These are phyloP conservation scores for Akanthomyces muscarius DNA, from an alignment of 2,329 filamentous ascomycete species.

Conservation along the genomic window DNA sequence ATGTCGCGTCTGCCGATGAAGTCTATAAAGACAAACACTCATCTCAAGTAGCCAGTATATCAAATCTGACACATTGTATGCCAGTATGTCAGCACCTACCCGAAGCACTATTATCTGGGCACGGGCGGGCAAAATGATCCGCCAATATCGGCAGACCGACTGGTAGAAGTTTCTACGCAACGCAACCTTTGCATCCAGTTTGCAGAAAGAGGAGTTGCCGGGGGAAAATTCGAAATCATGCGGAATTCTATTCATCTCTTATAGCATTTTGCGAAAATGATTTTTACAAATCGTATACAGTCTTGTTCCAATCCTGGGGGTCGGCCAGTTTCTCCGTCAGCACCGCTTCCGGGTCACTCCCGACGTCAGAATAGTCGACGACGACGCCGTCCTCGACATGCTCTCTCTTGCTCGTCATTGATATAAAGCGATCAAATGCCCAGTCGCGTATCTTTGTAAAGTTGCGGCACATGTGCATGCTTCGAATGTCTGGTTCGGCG, in stretches of 20 bases:
- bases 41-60: background rate
- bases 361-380: conserved; percentile 7
- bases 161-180: no score
- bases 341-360: background rate
- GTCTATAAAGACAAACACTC: background rate
- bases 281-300: conserved; percentile 4
- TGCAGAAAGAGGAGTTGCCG: no score
- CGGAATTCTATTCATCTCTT: no score
- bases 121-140: no score
- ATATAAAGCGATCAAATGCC: background rate
- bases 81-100: no score
- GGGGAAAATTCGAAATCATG: no score
- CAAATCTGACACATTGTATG: background rate
- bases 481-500: conserved; percentile 1
- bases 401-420: background rate
- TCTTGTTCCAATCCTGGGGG: conserved; percentile 8
- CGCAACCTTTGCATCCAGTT: no score
- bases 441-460: conserved; percentile 16
- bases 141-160: no score
- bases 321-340: background rate
- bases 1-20: background rate
- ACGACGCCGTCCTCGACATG: conserved; percentile 11
- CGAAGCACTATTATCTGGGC: no score
- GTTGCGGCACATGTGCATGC: conserved; percentile 16
- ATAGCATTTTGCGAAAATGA: no score